A percentile compares a stretch with the other conserved stretches of the same genome.
Conservation (phyloP, 2,329 filamentous ascomycete genomes). For the Ophiostoma ips region DNA sequence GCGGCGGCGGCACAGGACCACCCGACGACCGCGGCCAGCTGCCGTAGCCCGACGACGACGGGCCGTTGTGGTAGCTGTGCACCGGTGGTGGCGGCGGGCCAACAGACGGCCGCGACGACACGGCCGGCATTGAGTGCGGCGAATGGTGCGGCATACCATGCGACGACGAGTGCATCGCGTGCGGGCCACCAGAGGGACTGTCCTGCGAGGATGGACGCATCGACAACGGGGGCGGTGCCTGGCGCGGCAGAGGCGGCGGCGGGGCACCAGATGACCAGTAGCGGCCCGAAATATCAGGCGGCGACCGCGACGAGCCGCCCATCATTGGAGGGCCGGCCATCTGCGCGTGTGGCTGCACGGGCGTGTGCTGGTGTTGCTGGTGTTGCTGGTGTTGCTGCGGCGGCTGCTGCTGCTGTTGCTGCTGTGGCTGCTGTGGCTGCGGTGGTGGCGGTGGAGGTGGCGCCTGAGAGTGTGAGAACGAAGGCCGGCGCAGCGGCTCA, state of each 20-base stretch:
- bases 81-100: conserved; percentile 4
- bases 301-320: conserved; percentile 7
- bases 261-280: conserved; percentile 8
- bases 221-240: conserved; percentile 6
- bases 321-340: background rate
- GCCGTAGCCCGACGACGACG: conserved; percentile 6
- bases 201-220: conserved; percentile 10
- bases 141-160: conserved; percentile 3
- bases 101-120: background rate
- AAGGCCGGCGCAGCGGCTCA: conserved; percentile 4
- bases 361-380: background rate
- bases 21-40: conserved; percentile 10
- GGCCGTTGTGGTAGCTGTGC: conserved; percentile 5
- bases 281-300: conserved; percentile 4
- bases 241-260: conserved; percentile 10
- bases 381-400: conserved; percentile 1
- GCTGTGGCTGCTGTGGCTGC: background rate
- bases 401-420: background rate
- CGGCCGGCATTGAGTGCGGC: conserved; percentile 3
- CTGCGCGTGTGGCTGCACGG: background rate
- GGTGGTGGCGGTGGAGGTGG: background rate
- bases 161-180: conserved; percentile 5
- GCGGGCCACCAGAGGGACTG: conserved; percentile 1
- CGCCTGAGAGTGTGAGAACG: conserved; percentile 3
- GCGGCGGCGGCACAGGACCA: background rate